Conservation (phyloP, 2,329 filamentous ascomycete genomes). For the Apiospora rasikravindrae region DNA sequence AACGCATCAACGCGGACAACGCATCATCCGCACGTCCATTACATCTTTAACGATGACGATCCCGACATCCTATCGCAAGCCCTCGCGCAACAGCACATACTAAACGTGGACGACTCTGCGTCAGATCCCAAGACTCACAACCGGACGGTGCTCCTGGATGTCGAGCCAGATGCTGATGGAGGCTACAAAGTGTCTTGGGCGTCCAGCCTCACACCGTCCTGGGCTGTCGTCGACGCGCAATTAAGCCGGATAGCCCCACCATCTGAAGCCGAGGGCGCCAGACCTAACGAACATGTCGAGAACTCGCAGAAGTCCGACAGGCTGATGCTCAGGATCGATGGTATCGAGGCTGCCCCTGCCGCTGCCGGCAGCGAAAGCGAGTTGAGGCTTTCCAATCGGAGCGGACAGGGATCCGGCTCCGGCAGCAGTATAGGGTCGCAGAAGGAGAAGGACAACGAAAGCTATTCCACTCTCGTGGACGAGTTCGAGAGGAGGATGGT, state of each 20-base stretch:
- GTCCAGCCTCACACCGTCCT: conserved; percentile 75
- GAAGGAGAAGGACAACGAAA: conserved; percentile 36
- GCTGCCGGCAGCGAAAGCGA: conserved; percentile 44
- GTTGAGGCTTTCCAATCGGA: conserved; percentile 33
- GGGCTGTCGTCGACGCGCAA: conserved; percentile 62
- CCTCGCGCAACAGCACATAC: conserved; percentile 53
- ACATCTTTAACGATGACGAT: conserved; percentile 93
- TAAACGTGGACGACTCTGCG: conserved; percentile 37
- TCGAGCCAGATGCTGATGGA: conserved; percentile 48
- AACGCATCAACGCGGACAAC: conserved; percentile 76
- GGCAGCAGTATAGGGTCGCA: conserved; percentile 38
- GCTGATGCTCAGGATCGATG: conserved; percentile 68
- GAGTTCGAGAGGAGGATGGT: conserved; percentile 65
- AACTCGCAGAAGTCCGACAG: conserved; percentile 41
- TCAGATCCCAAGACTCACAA: conserved; percentile 37
- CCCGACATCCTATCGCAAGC: conserved; percentile 75
- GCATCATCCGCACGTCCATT: conserved; percentile 85
- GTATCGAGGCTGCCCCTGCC: conserved; percentile 45
- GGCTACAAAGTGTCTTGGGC: conserved; percentile 67
- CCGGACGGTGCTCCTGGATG: conserved; percentile 62
- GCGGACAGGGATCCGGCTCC: conserved; percentile 34
- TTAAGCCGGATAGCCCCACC: conserved; percentile 48
- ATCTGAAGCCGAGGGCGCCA: conserved; percentile 36
- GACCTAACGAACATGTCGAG: conserved; percentile 36
- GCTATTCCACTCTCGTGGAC: conserved; percentile 57